A percentile compares a stretch with the other conserved stretches of the same genome.
These are phyloP conservation scores for Sarocladium kiliense DNA, from an alignment of 2,329 filamentous ascomycete species.

Conservation along the genomic window DNA sequence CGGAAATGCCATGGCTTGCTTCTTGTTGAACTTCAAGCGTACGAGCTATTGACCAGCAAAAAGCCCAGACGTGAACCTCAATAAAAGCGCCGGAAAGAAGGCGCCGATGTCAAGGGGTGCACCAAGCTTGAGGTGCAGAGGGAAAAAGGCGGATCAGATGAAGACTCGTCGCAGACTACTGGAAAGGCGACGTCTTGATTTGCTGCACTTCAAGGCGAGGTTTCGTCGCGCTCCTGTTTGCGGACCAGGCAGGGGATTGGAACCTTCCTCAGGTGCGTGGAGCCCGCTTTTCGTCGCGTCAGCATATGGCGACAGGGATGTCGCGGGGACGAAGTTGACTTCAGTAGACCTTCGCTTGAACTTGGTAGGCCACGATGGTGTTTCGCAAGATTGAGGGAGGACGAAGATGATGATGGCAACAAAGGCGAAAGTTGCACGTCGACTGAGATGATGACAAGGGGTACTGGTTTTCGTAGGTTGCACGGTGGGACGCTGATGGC, in stretches of 20 bases:
- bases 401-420: neutral
- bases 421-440: too few species aligned
- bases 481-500: neutral
- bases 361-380: neutral
- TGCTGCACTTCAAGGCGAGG: neutral
- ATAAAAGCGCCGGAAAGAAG: neutral
- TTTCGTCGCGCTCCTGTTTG: constrained; percentile 1
- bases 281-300: neutral
- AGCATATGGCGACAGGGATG: constrained; percentile 1
- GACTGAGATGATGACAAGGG: neutral
- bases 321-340: neutral
- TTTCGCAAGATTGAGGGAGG: neutral
- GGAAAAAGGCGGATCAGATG: neutral
- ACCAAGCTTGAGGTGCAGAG: neutral
- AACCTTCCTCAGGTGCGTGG: constrained; percentile 9
- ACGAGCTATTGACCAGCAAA: constrained; percentile 8
- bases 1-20: constrained; percentile 13
- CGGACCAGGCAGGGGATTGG: neutral
- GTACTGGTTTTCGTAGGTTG: neutral
- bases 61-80: constrained; percentile 1
- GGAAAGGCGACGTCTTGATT: neutral
- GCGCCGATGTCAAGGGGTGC: neutral
- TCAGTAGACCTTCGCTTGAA: neutral
- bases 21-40: neutral
- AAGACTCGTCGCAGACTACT: neutral